Base-by-base conservation (phyloP, 306 rosid species). In the Begonia fuchsioides region DNA sequence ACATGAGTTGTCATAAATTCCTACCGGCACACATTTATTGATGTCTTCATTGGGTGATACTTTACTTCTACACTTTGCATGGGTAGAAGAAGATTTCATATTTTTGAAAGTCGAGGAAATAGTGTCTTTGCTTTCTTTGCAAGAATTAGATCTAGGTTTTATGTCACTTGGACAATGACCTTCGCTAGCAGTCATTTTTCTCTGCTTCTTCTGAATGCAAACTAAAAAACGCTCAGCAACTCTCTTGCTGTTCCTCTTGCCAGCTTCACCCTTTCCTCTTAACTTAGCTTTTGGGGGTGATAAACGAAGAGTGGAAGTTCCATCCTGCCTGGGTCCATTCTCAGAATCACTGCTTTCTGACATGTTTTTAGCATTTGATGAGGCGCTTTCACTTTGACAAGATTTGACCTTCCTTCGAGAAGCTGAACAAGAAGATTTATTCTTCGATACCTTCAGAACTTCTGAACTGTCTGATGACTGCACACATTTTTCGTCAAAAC, bases 261-360 rank as follows among this genome's bases (percentile, higher is more conserved):
- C 72, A 45, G 65, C 49, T 71, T 72, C 92, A 61, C 68, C 58
- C 56, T 64, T 78, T 54, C 85, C 92, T 49, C 52, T 62, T 35
- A 74, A 47, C 59, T 77, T 85, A 44, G 69, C 38, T 76, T 82
- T 85, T 50, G 74, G 69, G 15, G 77, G 70, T 14, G 77, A 53
- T 49, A 73, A 63, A 13, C 60, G 80, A 64, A 75, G 79, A 52
- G 62, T 64, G 45, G 76, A 52, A 63, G 59, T 60, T 45, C 60
- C 58, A 43, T 76, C 93, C 60, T 76, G 72, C 58, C 82, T 82
- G 10, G 67, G 69, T 66, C 81, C 98, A 75, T 71, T 75, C 67
- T 92, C 98, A 5, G 98, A 92, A 81, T 77, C 98, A 44, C 94
- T 85, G 76, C 98, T 85, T 70, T 85, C 96, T 15, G 86, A 82